Base-by-base conservation (phyloP, 208 protist genomes). In the Leishmania lainsoni region DNA sequence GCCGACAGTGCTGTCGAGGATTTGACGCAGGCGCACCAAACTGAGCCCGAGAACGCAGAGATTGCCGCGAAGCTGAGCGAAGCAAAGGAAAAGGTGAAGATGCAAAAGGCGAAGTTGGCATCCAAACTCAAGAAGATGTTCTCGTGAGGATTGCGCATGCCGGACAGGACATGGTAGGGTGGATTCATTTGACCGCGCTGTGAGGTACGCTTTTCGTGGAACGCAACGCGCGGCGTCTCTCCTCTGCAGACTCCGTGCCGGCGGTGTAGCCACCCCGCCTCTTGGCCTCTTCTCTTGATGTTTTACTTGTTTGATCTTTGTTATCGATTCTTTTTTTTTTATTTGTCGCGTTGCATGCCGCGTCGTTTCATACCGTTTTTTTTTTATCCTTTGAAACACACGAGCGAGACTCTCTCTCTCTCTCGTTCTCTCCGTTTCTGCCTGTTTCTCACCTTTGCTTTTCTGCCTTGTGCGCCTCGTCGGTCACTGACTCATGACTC, bases 121-220 rank as follows among this genome's bases (percentile, higher is more conserved):
- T 88, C 92, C 5, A 81, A 83, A 8, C 82, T 96, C 16, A 96
- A 96, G 85, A 98, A 97, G 85, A 97, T 97, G 94, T 97, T 98
- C 76, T 88, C 90, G 12, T 97, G 80, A 81, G 71, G 14, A n/a
- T 73, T 29, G 45, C 5, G 42, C 35, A 49, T 54, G 17, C 39
- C 5, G 1, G 58, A 4, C 35, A 35, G n/a, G 6, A 66, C 61
- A 56, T 73, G 76, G 56, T 3, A 42, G 42, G 2, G 26, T 54
- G 0, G 20, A 51, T 20, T 54, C 20, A 20, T 49, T 39, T 45
- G 69, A 65, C 51, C 80, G 79, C 72, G 9, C 39, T 52, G 1
- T 52, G 45, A 39, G 52, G 80, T 63, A 49, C 65, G 78, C 61
- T 77, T 85, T 71, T 68, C 68, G 48, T 71, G 52, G 39, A 76